Percentiles rank a stretch among this genome's conserved stretches.
Evolutionary conservation across 2,329 filamentous ascomycete genomes (phyloP).

Genomic region (Aschersonia sp.): DNA sequence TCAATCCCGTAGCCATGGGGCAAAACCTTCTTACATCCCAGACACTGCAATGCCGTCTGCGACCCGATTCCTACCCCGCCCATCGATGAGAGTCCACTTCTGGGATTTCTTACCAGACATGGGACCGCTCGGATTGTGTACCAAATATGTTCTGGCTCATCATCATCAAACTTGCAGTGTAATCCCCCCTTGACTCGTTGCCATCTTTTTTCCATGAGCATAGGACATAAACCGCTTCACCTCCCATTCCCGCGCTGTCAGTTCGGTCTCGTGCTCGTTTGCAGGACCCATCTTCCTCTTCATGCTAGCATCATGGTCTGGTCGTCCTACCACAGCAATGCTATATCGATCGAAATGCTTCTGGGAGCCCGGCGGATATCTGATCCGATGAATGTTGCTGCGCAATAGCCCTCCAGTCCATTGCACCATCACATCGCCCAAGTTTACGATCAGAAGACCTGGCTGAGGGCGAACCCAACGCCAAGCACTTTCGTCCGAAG

Average conservation of each 20-base stretch:
- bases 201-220: constrained; percentile 4
- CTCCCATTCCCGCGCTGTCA: background rate
- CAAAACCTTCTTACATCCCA: too few species aligned
- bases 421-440: constrained; percentile 9
- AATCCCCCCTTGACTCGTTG: background rate
- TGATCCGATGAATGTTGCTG: constrained; percentile 11
- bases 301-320: background rate
- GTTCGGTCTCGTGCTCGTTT: background rate
- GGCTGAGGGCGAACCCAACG: constrained; percentile 9
- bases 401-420: constrained; percentile 10
- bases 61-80: too few species aligned
- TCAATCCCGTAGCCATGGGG: too few species aligned
- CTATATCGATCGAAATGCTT: background rate
- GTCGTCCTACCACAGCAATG: background rate
- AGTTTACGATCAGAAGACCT: constrained; percentile 10
- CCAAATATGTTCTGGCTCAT: background rate
- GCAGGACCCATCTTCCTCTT: background rate
- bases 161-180: background rate
- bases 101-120: too few species aligned
- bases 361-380: constrained; percentile 4
- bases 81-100: too few species aligned
- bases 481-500: constrained; percentile 6
- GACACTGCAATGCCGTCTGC: too few species aligned
- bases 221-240: constrained; percentile 10
- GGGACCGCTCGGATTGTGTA: too few species aligned